Percentiles rank a stretch among this genome's conserved stretches.
Evolutionary conservation across 345 rosid species (phyloP).

Genomic region (Pugionium dolabratum): DNA sequence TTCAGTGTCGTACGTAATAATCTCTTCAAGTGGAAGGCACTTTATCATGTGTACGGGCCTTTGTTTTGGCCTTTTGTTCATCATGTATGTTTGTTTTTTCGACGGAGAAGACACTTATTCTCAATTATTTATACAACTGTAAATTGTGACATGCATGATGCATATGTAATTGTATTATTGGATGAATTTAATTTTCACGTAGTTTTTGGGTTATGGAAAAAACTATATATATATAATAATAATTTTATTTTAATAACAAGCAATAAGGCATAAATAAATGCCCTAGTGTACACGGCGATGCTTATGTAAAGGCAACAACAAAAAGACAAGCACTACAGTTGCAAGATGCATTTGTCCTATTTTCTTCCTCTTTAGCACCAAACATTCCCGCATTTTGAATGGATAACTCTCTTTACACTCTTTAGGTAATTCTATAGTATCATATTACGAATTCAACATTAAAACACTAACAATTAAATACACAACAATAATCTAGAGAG

Average conservation of each 20-base stretch:
- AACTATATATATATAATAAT: neutral
- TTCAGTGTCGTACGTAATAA: neutral
- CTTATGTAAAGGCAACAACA: slow-evolving; percentile 31
- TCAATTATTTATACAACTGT: slow-evolving; percentile 18
- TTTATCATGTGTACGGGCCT: neutral
- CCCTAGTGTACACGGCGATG: slow-evolving; percentile 33
- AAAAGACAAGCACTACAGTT: slow-evolving; percentile 37
- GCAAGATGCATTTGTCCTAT: slow-evolving; percentile 25
- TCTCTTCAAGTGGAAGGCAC: slow-evolving; percentile 17
- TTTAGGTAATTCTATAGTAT: slow-evolving; percentile 3
- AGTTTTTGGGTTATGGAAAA: neutral
- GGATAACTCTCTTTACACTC: slow-evolving; percentile 38
- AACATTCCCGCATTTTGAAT: slow-evolving; percentile 36
- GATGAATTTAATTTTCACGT: neutral
- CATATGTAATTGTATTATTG: neutral
- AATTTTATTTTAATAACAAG: neutral
- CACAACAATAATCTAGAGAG: slow-evolving; percentile 6
- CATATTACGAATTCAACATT: neutral
- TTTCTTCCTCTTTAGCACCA: slow-evolving; percentile 34
- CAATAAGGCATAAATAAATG: neutral
- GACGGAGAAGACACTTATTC: slow-evolving; percentile 21
- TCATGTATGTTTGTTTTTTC: slow-evolving; percentile 17
- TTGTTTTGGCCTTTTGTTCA: slow-evolving; percentile 20
- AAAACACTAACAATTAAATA: slow-evolving; percentile 9
- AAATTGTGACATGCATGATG: neutral